Evolutionary conservation across 2,329 filamentous ascomycete species (phyloP), one percentile per base, ranked within the genome.

Genomic region (Fusarium kyushuense): DNA sequence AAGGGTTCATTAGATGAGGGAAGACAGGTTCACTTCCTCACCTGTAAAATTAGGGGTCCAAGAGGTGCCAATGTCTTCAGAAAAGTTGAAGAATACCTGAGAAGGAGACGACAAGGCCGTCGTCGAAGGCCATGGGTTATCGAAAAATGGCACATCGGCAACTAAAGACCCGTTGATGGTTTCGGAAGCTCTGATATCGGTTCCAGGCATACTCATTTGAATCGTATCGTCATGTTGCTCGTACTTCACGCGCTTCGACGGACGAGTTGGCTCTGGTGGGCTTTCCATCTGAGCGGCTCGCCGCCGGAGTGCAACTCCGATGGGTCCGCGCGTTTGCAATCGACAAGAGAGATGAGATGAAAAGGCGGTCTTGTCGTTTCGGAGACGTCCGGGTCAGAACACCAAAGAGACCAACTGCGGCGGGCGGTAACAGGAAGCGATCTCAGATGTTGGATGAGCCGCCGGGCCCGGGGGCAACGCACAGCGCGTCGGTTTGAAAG

Each of bases 241-340:
- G 43, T 73, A 73, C 61, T 74, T 75, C 57, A 73, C 62, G 54
- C 74, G 74, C 74, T 76, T 76, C 46, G 61, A 58, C 42, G 74
- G 74, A 57, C 71, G 74, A 52, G 63, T 67, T 55, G 72, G 70
- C 45, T 65, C 74, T 58, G 70, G 58, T 17, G 67, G 69, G 54
- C 66, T 65, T 41, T 70, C 74, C 74, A 75, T 75, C 53, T 56
- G 61, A 65, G 63, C 63, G 58, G 61, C 53, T 66, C 25, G 55
- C 46, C 46, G 54, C 58, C 63, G 63, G 63, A 62, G 60, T 51
- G 38, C 21, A 53, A 36, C 54, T 63, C 70, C 61, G 70, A 63
- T 53, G 63, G 49, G 59, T 46, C 59, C 60, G 64, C 54, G 57
- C 61, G 59, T 43, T 63, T 57, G 59, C 59, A 67, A 61, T 64